phyloP scores from a whole-genome alignment of 305 asterid genomes.

The Striga hermonthica region DNA sequence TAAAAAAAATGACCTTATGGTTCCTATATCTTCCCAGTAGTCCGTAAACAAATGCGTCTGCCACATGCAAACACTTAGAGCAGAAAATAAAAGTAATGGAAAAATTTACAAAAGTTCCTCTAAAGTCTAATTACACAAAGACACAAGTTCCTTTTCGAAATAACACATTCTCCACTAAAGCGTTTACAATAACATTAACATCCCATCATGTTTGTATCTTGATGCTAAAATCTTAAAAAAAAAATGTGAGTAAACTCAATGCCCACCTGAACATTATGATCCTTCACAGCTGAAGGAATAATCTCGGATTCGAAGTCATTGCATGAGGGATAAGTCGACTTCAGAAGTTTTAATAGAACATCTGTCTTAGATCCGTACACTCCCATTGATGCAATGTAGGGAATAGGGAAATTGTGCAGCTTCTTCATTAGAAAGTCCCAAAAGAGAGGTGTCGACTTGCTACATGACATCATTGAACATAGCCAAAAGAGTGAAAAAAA shows the following conservation, averaged over 20 bases:
- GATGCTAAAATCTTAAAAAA: background rate
- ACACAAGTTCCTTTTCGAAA: background rate
- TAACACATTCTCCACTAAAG: background rate
- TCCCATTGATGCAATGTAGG: constrained; percentile 97
- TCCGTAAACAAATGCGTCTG: constrained; percentile 86
- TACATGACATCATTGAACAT: constrained; percentile 34
- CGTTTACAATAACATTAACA: background rate
- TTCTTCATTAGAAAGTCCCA: constrained; percentile 73
- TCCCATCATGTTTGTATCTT: background rate
- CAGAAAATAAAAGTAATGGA: background rate
- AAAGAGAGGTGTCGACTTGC: constrained; percentile 84
- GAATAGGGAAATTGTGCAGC: constrained; percentile 51
- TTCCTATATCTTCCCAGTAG: constrained; percentile 95
- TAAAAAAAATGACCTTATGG: constrained; percentile 77
- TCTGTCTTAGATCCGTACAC: constrained; percentile 84
- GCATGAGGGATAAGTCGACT: constrained; percentile 61
- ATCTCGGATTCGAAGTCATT: constrained; percentile 97
- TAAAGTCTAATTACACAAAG: background rate
- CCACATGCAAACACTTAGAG: constrained; percentile 22
- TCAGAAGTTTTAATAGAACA: constrained; percentile 64
- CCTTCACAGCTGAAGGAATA: constrained; percentile 83
- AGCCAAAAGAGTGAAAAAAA: constrained; percentile 18
- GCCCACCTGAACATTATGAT: constrained; percentile 81
- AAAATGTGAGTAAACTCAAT: background rate
- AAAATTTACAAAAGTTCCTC: background rate